These are phyloP conservation scores for Aureobasidium musti DNA, from an alignment of 2,329 filamentous ascomycete genomes.

Conservation along the genomic window DNA sequence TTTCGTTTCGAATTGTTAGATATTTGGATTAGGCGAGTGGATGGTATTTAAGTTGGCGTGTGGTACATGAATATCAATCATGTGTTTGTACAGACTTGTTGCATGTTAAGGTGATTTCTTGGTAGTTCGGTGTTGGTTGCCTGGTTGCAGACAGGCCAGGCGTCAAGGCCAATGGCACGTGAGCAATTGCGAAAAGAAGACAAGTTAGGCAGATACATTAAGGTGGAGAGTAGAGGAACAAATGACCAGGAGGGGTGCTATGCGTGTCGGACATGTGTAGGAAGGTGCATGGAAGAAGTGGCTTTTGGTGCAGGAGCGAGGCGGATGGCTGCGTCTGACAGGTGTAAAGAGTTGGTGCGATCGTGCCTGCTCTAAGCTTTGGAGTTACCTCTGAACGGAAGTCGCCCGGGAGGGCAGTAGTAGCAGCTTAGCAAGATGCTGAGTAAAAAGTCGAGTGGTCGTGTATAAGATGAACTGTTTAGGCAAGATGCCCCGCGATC, in stretches of 20 bases:
- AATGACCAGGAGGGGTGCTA: background rate
- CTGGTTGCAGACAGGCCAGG: background rate
- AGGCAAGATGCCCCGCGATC: conserved; percentile 21
- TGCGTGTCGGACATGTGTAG: conserved; percentile 3
- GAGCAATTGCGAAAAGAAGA: too few relatives aligned
- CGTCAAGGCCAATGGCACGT: background rate
- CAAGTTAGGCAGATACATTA: background rate
- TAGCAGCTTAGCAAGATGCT: background rate
- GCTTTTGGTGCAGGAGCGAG: conserved; percentile 9
- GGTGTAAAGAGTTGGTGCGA: too few relatives aligned
- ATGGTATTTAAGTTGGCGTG: background rate
- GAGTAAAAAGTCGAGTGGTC: background rate
- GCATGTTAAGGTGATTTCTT: background rate
- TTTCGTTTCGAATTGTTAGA: background rate
- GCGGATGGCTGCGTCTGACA: conserved; percentile 19
- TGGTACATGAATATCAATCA: conserved; percentile 19
- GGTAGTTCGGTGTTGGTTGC: background rate
- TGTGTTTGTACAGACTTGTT: conserved; percentile 6
- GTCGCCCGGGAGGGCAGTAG: too few relatives aligned
- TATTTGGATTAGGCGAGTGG: conserved; percentile 7
- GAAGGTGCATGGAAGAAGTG: background rate
- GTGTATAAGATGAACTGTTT: conserved; percentile 15
- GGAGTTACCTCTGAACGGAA: too few relatives aligned
- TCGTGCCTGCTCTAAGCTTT: background rate
- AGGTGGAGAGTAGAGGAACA: background rate